These are phyloP conservation scores for Leucocoprinus leucothites DNA, from an alignment of 768 basidiomycete genomes.

Conservation along the genomic window DNA sequence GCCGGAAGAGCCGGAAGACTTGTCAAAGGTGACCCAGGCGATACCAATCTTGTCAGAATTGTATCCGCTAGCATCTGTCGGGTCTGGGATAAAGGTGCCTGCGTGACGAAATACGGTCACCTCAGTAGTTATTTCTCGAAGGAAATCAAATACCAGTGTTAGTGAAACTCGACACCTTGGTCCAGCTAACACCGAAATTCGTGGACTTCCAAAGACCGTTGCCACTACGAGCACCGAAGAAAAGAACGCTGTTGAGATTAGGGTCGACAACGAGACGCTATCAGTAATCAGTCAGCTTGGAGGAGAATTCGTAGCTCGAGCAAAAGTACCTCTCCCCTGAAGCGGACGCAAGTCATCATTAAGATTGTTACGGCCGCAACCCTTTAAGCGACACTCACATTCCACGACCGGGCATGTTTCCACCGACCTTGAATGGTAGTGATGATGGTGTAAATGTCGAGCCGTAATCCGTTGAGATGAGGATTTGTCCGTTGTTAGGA, in stretches of 20 bases:
- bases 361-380: neutral
- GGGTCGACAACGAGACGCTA: constrained; percentile 64
- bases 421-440: constrained; percentile 65
- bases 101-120: neutral
- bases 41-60: constrained; percentile 43
- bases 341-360: neutral
- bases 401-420: constrained; percentile 69
- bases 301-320: neutral
- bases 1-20: constrained; percentile 51
- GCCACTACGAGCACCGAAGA: constrained; percentile 62
- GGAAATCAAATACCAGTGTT: constrained; percentile 41
- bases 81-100: constrained; percentile 54
- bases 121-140: neutral
- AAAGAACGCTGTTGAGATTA: constrained; percentile 56
- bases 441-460: constrained; percentile 48
- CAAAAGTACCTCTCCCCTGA: constrained; percentile 44
- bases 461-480: constrained; percentile 58
- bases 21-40: constrained; percentile 65
- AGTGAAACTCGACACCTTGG: constrained; percentile 56
- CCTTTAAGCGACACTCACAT: constrained; percentile 30
- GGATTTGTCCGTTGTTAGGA: constrained; percentile 60
- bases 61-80: constrained; percentile 46
- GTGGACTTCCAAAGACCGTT: constrained; percentile 68
- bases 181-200: constrained; percentile 55
- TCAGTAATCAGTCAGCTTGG: neutral